phyloP scores from a whole-genome alignment of 2,329 filamentous ascomycete genomes.

The Colletotrichum tamarilloi region DNA sequence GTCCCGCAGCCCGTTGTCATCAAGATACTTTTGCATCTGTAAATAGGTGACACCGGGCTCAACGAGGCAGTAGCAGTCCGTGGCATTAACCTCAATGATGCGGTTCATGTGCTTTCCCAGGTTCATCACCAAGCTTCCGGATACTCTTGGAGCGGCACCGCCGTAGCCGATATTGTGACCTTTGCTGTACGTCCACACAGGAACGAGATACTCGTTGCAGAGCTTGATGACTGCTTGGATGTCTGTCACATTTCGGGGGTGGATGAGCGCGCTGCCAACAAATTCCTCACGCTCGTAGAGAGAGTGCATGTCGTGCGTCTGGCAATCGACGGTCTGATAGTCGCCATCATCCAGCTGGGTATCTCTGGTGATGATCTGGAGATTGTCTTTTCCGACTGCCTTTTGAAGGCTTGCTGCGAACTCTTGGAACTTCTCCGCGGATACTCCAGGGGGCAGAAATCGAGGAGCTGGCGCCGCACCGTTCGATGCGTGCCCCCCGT shows the following conservation, averaged over 20 bases:
- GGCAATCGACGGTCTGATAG: constrained; percentile 25
- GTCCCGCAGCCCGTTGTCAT: constrained; percentile 49
- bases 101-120: constrained; percentile 65
- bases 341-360: constrained; percentile 22
- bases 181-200: constrained; percentile 61
- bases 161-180: constrained; percentile 65
- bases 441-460: constrained; percentile 9
- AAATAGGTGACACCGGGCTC: constrained; percentile 68
- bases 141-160: constrained; percentile 63
- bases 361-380: constrained; percentile 22
- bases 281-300: constrained; percentile 56
- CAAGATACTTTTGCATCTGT: constrained; percentile 61
- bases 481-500: background rate
- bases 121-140: constrained; percentile 61
- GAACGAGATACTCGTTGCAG: constrained; percentile 57
- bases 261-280: constrained; percentile 52
- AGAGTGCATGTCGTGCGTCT: constrained; percentile 48
- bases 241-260: constrained; percentile 48
- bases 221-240: constrained; percentile 58
- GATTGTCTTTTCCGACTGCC: constrained; percentile 21
- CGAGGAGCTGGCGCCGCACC: constrained; percentile 8
- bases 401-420: constrained; percentile 12
- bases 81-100: constrained; percentile 61
- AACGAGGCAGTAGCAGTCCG: constrained; percentile 60
- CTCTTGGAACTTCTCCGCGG: constrained; percentile 12